Evolutionary conservation across 257 asterid species (phyloP).

Genomic region (Ilex asprella): DNA sequence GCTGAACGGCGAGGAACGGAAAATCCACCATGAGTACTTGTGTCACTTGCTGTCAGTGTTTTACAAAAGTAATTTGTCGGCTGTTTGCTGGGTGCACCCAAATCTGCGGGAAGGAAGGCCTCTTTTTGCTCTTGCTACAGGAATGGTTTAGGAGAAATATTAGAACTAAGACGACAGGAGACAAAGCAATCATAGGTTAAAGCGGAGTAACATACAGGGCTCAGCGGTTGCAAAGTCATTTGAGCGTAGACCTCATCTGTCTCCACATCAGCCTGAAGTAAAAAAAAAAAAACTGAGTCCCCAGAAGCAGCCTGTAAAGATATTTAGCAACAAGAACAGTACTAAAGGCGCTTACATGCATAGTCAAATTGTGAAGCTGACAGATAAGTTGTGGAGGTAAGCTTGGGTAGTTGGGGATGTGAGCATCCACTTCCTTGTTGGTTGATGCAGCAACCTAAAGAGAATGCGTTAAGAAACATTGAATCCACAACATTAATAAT

Average conservation of each 20-base stretch:
- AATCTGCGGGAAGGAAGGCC: conserved; percentile 63
- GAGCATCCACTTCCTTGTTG: conserved; percentile 64
- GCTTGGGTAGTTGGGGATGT: conserved; percentile 88
- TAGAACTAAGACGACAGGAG: neutral
- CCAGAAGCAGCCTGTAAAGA: conserved; percentile 1
- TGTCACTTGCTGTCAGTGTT: conserved; percentile 74
- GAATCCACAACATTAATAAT: neutral
- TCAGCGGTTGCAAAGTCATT: conserved; percentile 79
- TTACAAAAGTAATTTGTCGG: conserved; percentile 83
- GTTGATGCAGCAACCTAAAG: conserved; percentile 86
- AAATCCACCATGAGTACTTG: conserved; percentile 85
- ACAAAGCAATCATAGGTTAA: neutral
- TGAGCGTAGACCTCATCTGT: conserved; percentile 80
- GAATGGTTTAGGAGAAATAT: conserved; percentile 5
- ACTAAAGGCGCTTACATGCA: conserved; percentile 42
- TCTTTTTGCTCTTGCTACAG: conserved; percentile 79
- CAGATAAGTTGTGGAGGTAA: conserved; percentile 87
- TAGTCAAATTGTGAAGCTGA: conserved; percentile 81
- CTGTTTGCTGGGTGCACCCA: conserved; percentile 63
- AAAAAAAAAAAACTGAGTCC: conserved; percentile 11
- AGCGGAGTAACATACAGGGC: conserved; percentile 37
- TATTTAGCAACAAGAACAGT: conserved; percentile 9
- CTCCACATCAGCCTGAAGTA: conserved; percentile 63
- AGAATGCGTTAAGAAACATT: conserved; percentile 17
- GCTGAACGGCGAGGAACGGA: conserved; percentile 92